phyloP scores from a whole-genome alignment of 202 grass and related monocot species.

The Tripidium arundinaceum region DNA sequence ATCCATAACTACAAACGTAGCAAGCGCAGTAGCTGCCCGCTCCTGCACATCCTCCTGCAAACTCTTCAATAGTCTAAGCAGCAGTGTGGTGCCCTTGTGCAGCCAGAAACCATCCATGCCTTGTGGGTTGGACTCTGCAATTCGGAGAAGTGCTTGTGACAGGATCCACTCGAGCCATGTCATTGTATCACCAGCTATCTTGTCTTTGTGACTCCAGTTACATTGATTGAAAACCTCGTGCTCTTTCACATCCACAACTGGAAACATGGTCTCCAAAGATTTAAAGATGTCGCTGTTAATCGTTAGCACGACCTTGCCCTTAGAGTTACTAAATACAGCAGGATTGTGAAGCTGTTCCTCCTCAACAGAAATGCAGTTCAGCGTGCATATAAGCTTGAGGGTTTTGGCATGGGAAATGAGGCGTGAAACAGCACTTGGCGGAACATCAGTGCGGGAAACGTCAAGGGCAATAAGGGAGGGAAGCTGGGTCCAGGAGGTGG shows the following conservation, averaged over 20 bases:
- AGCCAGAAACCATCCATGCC: slow-evolving; percentile 94
- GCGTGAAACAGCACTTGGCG: slow-evolving; percentile 60
- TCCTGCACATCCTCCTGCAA: slow-evolving; percentile 92
- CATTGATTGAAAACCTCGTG: slow-evolving; percentile 60
- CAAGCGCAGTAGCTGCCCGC: slow-evolving; percentile 76
- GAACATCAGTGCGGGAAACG: slow-evolving; percentile 78
- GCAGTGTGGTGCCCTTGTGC: slow-evolving; percentile 68
- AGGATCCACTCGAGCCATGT: slow-evolving; percentile 88
- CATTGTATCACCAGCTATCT: slow-evolving; percentile 57
- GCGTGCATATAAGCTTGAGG: slow-evolving; percentile 59
- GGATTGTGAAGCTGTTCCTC: slow-evolving; percentile 62
- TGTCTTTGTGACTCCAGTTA: slow-evolving; percentile 55
- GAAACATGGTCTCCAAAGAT: slow-evolving; percentile 51
- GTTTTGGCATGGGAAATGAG: slow-evolving; percentile 74
- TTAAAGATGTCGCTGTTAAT: slow-evolving; percentile 56
- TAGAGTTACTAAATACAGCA: slow-evolving; percentile 57
- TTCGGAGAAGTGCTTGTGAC: slow-evolving; percentile 77
- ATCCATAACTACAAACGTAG: slow-evolving; percentile 95
- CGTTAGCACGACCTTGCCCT: slow-evolving; percentile 80
- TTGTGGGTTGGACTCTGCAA: slow-evolving; percentile 67
- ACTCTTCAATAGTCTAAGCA: slow-evolving; percentile 75
- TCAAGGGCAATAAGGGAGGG: slow-evolving; percentile 77
- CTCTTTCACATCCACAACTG: slow-evolving; percentile 41
- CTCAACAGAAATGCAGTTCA: slow-evolving; percentile 70
- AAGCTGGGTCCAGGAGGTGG: slow-evolving; percentile 66